Percentiles rank a stretch among this genome's conserved stretches.
phyloP scores from a whole-genome alignment of 2,329 filamentous ascomycete species.

The Cladosporium velox region DNA sequence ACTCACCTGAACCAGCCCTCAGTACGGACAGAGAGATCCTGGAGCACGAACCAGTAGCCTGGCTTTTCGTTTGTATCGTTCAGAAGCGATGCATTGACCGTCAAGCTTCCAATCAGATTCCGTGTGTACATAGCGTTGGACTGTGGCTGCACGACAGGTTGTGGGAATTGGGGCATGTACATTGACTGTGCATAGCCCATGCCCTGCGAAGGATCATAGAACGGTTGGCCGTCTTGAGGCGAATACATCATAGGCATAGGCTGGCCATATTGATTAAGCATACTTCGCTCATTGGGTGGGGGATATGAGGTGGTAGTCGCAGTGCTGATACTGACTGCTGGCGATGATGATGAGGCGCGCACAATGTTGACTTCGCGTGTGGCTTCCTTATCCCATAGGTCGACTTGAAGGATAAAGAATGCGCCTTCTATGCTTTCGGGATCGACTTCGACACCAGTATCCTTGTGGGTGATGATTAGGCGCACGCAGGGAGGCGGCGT shows the following conservation, averaged over 20 bases:
- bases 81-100: constrained; percentile 83
- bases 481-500: constrained; percentile 92
- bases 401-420: constrained; percentile 69
- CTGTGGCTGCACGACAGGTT: constrained; percentile 32
- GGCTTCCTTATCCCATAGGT: constrained; percentile 66
- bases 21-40: constrained; percentile 90
- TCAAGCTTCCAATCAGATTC: constrained; percentile 89
- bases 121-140: constrained; percentile 80
- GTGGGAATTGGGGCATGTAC: constrained; percentile 26
- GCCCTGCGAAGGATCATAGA: constrained; percentile 28
- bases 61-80: constrained; percentile 76
- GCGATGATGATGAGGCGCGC: constrained; percentile 64
- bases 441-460: constrained; percentile 78
- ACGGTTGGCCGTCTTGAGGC: constrained; percentile 24
- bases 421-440: constrained; percentile 70
- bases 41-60: constrained; percentile 95
- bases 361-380: constrained; percentile 68
- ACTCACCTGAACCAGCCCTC: constrained; percentile 81
- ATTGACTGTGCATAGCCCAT: constrained; percentile 18
- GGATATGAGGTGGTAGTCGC: constrained; percentile 78
- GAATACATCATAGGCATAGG: constrained; percentile 24
- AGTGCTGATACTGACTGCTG: constrained; percentile 71
- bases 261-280: constrained; percentile 23
- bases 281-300: constrained; percentile 45
- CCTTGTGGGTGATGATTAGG: constrained; percentile 73